Evolutionary conservation across 2,329 filamentous ascomycete species (phyloP), one percentile per base, ranked within the genome.

Genomic region (Cercospora janseana): DNA sequence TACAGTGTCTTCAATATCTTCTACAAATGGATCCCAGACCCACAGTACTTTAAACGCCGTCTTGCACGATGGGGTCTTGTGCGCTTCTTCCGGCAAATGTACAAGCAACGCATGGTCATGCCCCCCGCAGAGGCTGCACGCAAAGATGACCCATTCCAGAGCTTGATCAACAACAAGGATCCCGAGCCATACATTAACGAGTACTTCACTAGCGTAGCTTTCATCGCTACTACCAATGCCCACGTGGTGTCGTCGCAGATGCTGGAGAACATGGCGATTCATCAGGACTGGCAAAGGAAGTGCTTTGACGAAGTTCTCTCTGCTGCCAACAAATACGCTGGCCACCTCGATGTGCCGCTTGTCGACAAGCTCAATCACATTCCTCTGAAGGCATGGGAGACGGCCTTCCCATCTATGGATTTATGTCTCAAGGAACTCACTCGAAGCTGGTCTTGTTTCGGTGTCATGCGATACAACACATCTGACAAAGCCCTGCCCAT

Each of bases 221-320:
- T 79, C 59, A 78, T 79, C 1, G 81, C 63, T 75, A 68, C 23
- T 75, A 77, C 34, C 60, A 80, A 79, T 55, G 74, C 75, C 2
- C 73, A 74, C 2, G 80, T 75, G 72, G 65, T 80, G 54, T 61
- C 81, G 54, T 69, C 67, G 81, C 49, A 61, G 75, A 49, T 49
- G 72, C 38, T 60, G 9, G 42, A 60, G 34, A 50, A 37, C 28
- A 51, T 60, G 26, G 57, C 57, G 3, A 37, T 50, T 48, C 60
- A 77, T 58, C 64, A 70, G 12, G 51, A 74, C 50, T 75, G 80
- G 80, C 44, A 64, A 56, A 6, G 67, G 64, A 28, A 70, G 38
- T 65, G 74, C 2, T 74, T 69, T 27, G 63, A 67, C 4, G 79
- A 82, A 60, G 68, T 82, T 13, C 67, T 74, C 41, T 57, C 55